Percentiles rank a stretch among this genome's conserved stretches.
Conservation (phyloP, 805 yeast species). For the Ogataea siamensis region DNA sequence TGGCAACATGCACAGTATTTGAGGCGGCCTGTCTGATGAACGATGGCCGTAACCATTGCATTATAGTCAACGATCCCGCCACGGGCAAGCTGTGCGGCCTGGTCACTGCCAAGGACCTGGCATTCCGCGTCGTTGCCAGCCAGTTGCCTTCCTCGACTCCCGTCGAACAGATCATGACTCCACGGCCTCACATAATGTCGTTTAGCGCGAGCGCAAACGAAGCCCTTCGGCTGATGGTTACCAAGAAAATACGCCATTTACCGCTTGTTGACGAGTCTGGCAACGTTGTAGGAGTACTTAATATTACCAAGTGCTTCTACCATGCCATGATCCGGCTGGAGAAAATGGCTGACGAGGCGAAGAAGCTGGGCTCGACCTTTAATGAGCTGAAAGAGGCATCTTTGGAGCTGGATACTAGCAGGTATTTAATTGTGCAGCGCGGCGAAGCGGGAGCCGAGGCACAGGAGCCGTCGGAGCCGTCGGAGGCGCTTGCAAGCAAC, state of each 20-base stretch:
- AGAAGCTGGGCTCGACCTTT: slow-evolving; percentile 32
- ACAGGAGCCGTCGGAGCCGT: slow-evolving; percentile 11
- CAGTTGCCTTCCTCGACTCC: slow-evolving; percentile 27
- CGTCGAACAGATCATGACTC: slow-evolving; percentile 41
- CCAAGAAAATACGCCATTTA: slow-evolving; percentile 41
- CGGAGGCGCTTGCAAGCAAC: slow-evolving; percentile 19
- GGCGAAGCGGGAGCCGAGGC: slow-evolving; percentile 15
- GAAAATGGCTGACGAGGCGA: slow-evolving; percentile 39
- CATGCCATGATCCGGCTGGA: slow-evolving; percentile 45
- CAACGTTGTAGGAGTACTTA: slow-evolving; percentile 41
- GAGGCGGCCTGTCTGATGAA: slow-evolving; percentile 39
- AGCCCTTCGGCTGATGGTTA: slow-evolving; percentile 43
- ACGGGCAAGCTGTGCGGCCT: slow-evolving; percentile 37
- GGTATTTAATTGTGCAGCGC: slow-evolving; percentile 18
- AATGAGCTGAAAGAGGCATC: slow-evolving; percentile 28
- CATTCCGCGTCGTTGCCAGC: slow-evolving; percentile 39
- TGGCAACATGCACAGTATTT: slow-evolving; percentile 32
- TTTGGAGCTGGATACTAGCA: slow-evolving; percentile 20
- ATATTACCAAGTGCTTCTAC: slow-evolving; percentile 46
- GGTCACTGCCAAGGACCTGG: slow-evolving; percentile 47
- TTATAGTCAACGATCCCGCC: slow-evolving; percentile 34
- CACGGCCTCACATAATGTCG: slow-evolving; percentile 36
- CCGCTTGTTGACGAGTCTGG: slow-evolving; percentile 39
- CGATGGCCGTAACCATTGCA: slow-evolving; percentile 40
- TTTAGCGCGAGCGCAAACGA: slow-evolving; percentile 40